Conservation (phyloP, 768 basidiomycete species). For the Artomyces pyxidatus region DNA sequence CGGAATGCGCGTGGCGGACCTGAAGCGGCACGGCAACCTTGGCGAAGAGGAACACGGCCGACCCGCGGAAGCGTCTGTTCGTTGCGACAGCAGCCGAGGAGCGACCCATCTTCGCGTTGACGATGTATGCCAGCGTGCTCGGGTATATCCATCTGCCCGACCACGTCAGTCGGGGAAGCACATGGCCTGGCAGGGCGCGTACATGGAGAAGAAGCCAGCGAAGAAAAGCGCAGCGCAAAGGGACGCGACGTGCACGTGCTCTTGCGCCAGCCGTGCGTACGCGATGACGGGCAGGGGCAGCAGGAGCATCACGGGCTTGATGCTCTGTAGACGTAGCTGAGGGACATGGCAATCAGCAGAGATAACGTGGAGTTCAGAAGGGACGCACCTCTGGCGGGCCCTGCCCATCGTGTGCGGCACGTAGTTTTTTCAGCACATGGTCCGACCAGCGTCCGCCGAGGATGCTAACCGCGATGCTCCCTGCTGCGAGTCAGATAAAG, state of each 20-base stretch:
- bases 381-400: conserved; percentile 65
- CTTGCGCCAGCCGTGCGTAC: conserved; percentile 69
- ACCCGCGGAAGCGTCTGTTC: conserved; percentile 72
- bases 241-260: conserved; percentile 55
- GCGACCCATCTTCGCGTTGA: conserved; percentile 79
- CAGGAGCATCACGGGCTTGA: conserved; percentile 46
- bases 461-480: conserved; percentile 44
- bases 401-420: conserved; percentile 35
- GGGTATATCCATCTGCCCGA: conserved; percentile 48
- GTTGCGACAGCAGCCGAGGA: conserved; percentile 68
- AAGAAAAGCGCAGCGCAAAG: conserved; percentile 68
- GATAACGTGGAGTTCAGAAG: too few species aligned
- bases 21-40: conserved; percentile 72
- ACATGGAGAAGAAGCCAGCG: conserved; percentile 72
- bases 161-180: conserved; percentile 2
- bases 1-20: conserved; percentile 24
- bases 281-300: conserved; percentile 54
- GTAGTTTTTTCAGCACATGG: conserved; percentile 33
- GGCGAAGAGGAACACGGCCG: conserved; percentile 56
- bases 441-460: conserved; percentile 57
- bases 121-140: conserved; percentile 73
- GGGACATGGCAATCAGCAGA: too few species aligned
- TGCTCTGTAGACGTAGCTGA: conserved; percentile 56
- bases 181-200: conserved; percentile 19
- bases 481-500: conserved; percentile 20